Percentiles rank a stretch among this genome's conserved stretches.
Evolutionary conservation across 78 protist species (phyloP).

Genomic region (Dictyostelium intermedium): DNA sequence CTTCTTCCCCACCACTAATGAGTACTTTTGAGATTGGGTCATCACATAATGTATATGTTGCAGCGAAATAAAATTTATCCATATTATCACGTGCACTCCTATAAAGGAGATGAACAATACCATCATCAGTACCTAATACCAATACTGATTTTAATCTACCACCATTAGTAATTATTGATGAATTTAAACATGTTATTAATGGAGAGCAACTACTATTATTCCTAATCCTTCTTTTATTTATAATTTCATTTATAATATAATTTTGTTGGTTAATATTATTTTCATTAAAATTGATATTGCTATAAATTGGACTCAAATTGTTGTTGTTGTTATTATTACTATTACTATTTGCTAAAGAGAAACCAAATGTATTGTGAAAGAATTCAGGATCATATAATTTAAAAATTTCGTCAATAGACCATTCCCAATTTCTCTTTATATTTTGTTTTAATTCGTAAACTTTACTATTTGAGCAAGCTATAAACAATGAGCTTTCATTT

Average conservation of each 20-base stretch:
- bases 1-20: slow-evolving; percentile 54
- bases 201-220: not conserved
- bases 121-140: not conserved
- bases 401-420: slow-evolving; percentile 44
- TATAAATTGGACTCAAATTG: not conserved
- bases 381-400: slow-evolving; percentile 5
- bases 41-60: not conserved
- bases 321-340: not conserved
- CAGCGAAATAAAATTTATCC: not conserved
- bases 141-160: not conserved
- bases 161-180: not conserved
- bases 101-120: not conserved
- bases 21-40: not conserved
- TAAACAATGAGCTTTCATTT: slow-evolving; percentile 5
- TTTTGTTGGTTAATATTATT: not conserved
- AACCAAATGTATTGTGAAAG: not conserved
- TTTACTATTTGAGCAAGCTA: slow-evolving; percentile 9
- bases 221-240: not conserved
- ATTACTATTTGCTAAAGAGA: not conserved
- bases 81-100: not conserved
- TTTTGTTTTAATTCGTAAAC: slow-evolving; percentile 43
- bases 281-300: not conserved
- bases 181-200: not conserved
- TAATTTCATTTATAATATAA: not conserved
- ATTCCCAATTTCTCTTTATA: slow-evolving; percentile 12